These are phyloP conservation scores for Calonectria henricotiae DNA, from an alignment of 2,329 filamentous ascomycete genomes.

Conservation along the genomic window DNA sequence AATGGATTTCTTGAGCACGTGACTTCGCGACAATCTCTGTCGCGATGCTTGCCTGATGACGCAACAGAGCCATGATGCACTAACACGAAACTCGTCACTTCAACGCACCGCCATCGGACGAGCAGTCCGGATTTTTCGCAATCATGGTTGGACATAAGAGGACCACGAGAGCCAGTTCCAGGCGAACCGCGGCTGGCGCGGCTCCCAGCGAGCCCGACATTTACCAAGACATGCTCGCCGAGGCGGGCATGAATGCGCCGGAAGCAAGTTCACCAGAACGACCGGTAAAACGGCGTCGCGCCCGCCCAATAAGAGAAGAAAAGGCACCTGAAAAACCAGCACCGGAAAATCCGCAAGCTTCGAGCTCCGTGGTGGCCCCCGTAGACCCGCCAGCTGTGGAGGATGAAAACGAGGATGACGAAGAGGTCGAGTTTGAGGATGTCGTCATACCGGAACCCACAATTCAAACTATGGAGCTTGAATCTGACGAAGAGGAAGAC, in stretches of 20 bases:
- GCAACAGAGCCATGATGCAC: conserved; percentile 45
- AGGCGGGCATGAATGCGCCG: conserved; percentile 61
- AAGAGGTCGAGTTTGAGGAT: conserved; percentile 68
- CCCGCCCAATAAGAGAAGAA: conserved; percentile 39
- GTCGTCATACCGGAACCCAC: conserved; percentile 65
- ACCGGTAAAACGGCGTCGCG: conserved; percentile 61
- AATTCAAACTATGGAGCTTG: conserved; percentile 68
- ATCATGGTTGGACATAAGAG: conserved; percentile 56
- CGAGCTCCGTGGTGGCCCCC: not conserved
- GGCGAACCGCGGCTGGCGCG: conserved; percentile 37
- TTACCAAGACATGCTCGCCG: conserved; percentile 67
- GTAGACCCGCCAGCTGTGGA: conserved; percentile 40
- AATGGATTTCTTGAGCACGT: conserved; percentile 41
- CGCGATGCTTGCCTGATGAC: conserved; percentile 41
- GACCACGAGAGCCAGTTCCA: conserved; percentile 47
- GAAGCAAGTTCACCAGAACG: conserved; percentile 56
- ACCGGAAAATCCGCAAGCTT: not conserved
- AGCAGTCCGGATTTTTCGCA: conserved; percentile 21
- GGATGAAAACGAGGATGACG: conserved; percentile 61
- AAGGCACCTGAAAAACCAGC: conserved; percentile 1
- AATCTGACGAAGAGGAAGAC: conserved; percentile 66
- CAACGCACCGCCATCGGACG: conserved; percentile 19
- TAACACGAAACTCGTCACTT: conserved; percentile 40
- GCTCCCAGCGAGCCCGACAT: conserved; percentile 58
- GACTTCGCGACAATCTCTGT: conserved; percentile 38